These are phyloP conservation scores for Saccharomyces hybrid DNA, from an alignment of 1,139 yeast genomes.

Conservation along the genomic window DNA sequence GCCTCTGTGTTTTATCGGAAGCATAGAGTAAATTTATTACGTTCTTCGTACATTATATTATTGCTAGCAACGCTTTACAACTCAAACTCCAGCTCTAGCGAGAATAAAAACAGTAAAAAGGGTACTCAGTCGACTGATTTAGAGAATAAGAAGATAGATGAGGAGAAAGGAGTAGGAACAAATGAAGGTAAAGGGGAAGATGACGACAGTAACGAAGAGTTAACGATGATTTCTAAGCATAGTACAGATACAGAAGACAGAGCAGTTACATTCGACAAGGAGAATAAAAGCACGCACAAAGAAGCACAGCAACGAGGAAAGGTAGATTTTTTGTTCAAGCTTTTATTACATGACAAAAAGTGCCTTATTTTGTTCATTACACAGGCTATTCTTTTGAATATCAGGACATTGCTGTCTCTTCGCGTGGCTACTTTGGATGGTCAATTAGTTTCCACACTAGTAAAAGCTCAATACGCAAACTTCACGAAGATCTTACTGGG, in stretches of 20 bases:
- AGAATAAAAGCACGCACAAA: not conserved
- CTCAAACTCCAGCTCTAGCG: constrained; percentile 11
- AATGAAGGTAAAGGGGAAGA: constrained; percentile 3
- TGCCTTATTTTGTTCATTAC: constrained; percentile 35
- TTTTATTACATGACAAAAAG: constrained; percentile 26
- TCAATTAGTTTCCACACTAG: constrained; percentile 70
- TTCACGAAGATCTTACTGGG: constrained; percentile 54
- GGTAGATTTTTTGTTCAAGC: constrained; percentile 21
- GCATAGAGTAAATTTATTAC: constrained; percentile 25
- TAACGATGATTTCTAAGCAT: not conserved
- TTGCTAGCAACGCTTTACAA: constrained; percentile 21
- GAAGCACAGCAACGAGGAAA: constrained; percentile 2
- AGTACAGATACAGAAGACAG: constrained; percentile 2
- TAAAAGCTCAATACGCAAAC: constrained; percentile 57
- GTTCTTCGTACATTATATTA: constrained; percentile 26
- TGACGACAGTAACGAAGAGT: not conserved
- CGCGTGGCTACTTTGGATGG: constrained; percentile 88
- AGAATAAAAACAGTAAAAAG: constrained; percentile 8
- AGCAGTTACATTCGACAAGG: not conserved
- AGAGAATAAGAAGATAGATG: constrained; percentile 1
- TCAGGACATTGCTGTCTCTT: constrained; percentile 68
- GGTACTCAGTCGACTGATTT: constrained; percentile 1
- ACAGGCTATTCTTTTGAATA: constrained; percentile 56
- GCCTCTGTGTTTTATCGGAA: constrained; percentile 18
- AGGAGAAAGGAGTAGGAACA: not conserved